phyloP scores from a whole-genome alignment of 140 eudicot species.

The Anethum foeniculum region DNA sequence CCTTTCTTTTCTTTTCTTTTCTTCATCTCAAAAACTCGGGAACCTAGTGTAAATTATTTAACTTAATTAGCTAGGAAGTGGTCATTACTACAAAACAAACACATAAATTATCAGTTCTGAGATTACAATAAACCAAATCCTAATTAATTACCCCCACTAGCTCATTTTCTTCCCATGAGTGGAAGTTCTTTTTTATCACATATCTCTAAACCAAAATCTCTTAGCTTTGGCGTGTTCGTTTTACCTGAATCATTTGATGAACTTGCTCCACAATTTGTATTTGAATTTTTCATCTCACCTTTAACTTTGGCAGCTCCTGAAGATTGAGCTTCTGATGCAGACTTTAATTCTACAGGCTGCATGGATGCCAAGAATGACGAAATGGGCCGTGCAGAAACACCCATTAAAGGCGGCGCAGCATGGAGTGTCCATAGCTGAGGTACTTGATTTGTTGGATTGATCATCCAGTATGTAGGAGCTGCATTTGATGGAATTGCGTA shows the following conservation, averaged over 20 bases:
- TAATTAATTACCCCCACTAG: neutral
- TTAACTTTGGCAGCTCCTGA: neutral
- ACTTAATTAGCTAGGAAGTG: neutral
- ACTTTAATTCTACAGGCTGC: neutral
- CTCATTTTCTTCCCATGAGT: conserved; percentile 1
- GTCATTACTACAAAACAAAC: neutral
- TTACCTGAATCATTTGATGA: conserved; percentile 2
- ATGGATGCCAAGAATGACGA: conserved; percentile 23
- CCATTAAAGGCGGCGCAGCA: conserved; percentile 11
- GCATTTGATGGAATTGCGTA: conserved; percentile 42
- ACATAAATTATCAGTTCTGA: neutral
- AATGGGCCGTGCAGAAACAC: conserved; percentile 25
- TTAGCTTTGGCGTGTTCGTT: conserved; percentile 5
- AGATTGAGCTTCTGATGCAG: neutral
- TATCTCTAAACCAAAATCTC: conserved; percentile 22
- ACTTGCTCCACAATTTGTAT: conserved; percentile 1
- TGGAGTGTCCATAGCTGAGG: conserved; percentile 30
- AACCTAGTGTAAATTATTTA: too few species aligned
- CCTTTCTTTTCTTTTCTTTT: too few species aligned
- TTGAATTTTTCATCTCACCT: neutral
- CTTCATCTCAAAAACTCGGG: too few species aligned
- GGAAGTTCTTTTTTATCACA: conserved; percentile 17
- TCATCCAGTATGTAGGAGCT: conserved; percentile 33
- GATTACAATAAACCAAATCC: neutral
- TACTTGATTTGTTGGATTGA: conserved; percentile 8